These are phyloP conservation scores for Hanseniaspora hatyaiensis DNA, from an alignment of 805 yeast genomes.

Conservation along the genomic window DNA sequence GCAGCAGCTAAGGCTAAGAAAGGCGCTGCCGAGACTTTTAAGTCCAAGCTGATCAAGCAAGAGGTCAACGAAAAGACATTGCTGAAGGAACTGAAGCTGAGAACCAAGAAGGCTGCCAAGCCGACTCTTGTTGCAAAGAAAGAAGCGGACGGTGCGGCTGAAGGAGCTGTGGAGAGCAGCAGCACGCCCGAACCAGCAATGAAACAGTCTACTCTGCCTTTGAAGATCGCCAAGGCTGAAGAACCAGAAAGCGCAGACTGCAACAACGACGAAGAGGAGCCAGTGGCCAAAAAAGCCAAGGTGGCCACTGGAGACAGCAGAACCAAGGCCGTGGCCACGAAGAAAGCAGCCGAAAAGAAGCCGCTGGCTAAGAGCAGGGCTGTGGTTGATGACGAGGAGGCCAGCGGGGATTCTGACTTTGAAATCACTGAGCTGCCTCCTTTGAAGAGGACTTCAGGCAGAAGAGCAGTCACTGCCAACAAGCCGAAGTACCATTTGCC, in stretches of 20 bases:
- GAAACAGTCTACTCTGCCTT: not conserved
- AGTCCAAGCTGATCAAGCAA: conserved; percentile 21
- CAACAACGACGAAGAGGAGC: conserved; percentile 18
- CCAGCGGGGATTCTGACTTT: conserved; percentile 12
- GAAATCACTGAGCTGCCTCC: conserved; percentile 16
- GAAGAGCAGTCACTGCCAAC: conserved; percentile 21
- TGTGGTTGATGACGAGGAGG: conserved; percentile 19
- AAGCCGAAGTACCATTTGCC: conserved; percentile 25
- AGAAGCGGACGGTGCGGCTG: conserved; percentile 14
- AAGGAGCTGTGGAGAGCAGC: conserved; percentile 16
- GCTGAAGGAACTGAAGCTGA: conserved; percentile 3
- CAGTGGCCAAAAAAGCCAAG: conserved; percentile 23
- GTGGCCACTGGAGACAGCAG: conserved; percentile 14
- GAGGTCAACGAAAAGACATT: conserved; percentile 22
- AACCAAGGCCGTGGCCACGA: not conserved
- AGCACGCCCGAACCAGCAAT: conserved; percentile 3
- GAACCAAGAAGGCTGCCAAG: not conserved
- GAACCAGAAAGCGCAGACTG: conserved; percentile 11
- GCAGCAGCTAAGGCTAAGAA: conserved; percentile 25
- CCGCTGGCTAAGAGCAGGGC: not conserved
- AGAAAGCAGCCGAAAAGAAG: not conserved
- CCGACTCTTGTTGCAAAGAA: conserved; percentile 21
- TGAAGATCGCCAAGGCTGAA: conserved; percentile 20
- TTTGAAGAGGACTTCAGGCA: conserved; percentile 18
- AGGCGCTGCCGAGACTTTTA: conserved; percentile 18